These are phyloP conservation scores for Circinella minor DNA, from an alignment of 371 early-diverging fungal species.

Conservation along the genomic window DNA sequence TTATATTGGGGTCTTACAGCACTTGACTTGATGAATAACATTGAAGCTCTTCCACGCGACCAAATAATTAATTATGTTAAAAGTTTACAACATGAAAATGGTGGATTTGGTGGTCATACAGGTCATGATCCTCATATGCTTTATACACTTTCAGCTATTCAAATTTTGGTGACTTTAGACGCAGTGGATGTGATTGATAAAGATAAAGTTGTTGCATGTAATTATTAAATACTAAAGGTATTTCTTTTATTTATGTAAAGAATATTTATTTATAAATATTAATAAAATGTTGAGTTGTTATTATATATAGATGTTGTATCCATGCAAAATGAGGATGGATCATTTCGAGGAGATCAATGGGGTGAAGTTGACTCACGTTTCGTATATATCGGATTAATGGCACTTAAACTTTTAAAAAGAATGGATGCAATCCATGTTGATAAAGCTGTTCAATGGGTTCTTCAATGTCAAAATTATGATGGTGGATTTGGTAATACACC, in stretches of 20 bases:
- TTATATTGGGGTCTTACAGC: slow-evolving; percentile 96
- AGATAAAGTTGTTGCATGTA: slow-evolving; percentile 75
- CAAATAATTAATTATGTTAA: slow-evolving; percentile 80
- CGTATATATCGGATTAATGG: slow-evolving; percentile 84
- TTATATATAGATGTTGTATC: slow-evolving; percentile 51
- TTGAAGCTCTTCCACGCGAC: slow-evolving; percentile 74
- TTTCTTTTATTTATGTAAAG: neutral
- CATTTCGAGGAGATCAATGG: slow-evolving; percentile 91
- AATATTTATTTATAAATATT: neutral
- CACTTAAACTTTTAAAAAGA: slow-evolving; percentile 77
- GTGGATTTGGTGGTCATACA: slow-evolving; percentile 91
- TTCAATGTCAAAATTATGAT: slow-evolving; percentile 92
- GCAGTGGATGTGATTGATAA: slow-evolving; percentile 77
- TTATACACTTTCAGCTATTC: slow-evolving; percentile 94
- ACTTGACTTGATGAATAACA: slow-evolving; percentile 70
- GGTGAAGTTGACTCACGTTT: slow-evolving; percentile 97
- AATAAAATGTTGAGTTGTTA: neutral
- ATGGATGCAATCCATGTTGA: slow-evolving; percentile 75
- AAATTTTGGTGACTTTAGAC: slow-evolving; percentile 86
- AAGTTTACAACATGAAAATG: slow-evolving; percentile 81
- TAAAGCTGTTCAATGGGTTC: slow-evolving; percentile 79
- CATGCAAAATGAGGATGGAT: slow-evolving; percentile 76
- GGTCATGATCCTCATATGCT: slow-evolving; percentile 93
- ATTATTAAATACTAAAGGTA: neutral
- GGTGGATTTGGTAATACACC: slow-evolving; percentile 96